Evolutionary conservation across 495 filamentous ascomycete genomes (phyloP).

Genomic region (Oidiodendron maius): DNA sequence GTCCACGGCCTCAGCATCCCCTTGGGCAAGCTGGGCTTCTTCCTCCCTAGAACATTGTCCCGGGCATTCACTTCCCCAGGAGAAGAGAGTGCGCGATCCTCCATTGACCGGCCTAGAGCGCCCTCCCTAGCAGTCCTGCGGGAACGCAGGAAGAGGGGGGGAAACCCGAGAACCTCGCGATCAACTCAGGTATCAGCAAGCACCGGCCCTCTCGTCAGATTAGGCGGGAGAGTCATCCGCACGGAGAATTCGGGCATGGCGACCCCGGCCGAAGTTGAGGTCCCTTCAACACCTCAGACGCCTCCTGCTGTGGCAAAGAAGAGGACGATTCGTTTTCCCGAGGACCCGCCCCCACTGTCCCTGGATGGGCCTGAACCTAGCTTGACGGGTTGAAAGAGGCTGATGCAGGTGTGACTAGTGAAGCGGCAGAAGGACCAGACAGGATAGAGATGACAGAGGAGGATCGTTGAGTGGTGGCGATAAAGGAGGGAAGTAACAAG

Average conservation of each 20-base stretch:
- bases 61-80: conserved; percentile 25
- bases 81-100: too few species aligned
- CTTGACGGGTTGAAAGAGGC: too few species aligned
- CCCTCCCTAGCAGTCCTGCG: conserved; percentile 9
- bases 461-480: too few species aligned
- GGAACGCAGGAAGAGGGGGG: conserved; percentile 7
- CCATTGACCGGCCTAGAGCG: conserved; percentile 7
- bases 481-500: too few species aligned
- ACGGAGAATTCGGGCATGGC: not conserved
- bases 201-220: conserved; percentile 39
- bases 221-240: conserved; percentile 43
- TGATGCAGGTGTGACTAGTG: too few species aligned
- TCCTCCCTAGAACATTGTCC: conserved; percentile 72
- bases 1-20: conserved; percentile 86
- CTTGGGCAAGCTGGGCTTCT: conserved; percentile 74
- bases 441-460: too few species aligned
- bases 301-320: conserved; percentile 13
- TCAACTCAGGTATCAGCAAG: conserved; percentile 16
- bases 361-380: too few species aligned
- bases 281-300: conserved; percentile 4
- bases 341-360: conserved; percentile 23
- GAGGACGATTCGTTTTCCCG: conserved; percentile 39
- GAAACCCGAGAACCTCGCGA: not conserved
- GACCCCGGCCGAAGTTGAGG: not conserved
- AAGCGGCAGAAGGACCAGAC: too few species aligned